Evolutionary conservation across 345 rosid species (phyloP), one percentile per base, ranked within the genome.

Genomic region (Gossypium thurberi): DNA sequence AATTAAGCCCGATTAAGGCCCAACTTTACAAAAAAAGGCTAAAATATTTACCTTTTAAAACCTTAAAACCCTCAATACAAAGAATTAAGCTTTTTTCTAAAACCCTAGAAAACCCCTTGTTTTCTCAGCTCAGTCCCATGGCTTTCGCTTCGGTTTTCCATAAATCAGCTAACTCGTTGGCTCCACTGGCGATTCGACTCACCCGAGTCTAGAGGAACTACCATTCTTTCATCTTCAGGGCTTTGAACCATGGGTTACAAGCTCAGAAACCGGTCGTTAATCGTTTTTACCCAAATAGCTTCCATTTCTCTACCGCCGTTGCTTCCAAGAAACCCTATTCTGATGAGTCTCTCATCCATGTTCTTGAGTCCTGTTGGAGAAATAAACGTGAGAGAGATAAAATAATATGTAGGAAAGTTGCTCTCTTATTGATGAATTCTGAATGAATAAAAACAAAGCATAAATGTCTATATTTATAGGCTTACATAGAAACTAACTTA

Each of bases 331-430:
- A 78, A 70, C 75, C 79, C 58, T 53, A 79, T 15, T 73, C 91
- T 17, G 84, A 76, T 13, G 92, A 88, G 80, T 76, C 85, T 17
- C 91, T 92, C 58, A 81, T 89, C 70, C 85, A 81, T 15, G 80
- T 85, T 44, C 76, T 94, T 25, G 92, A 90, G 15, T 75, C 86
- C 21, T 21, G 21, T 21, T 21, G 21, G 21, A 21, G 21, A 21
- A 21, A 21, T 21, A 21, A 21, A 21, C 21, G 21, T 21, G 21
- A 21, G 21, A 21, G 21, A 21, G 21, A 21, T 21, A 21, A 21
- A 1, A 21, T 21, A 21, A 21, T 21, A 21, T 21, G 21, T 21
- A 21, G 1, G 1, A 21, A 21, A 21, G 21, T 21, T 21, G 21
- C 21, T 21, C 21, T 21, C 21, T 21, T 21, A 21, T 21, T 21